phyloP scores from a whole-genome alignment of 2,329 filamentous ascomycete genomes.

The Thelonectria rubi region DNA sequence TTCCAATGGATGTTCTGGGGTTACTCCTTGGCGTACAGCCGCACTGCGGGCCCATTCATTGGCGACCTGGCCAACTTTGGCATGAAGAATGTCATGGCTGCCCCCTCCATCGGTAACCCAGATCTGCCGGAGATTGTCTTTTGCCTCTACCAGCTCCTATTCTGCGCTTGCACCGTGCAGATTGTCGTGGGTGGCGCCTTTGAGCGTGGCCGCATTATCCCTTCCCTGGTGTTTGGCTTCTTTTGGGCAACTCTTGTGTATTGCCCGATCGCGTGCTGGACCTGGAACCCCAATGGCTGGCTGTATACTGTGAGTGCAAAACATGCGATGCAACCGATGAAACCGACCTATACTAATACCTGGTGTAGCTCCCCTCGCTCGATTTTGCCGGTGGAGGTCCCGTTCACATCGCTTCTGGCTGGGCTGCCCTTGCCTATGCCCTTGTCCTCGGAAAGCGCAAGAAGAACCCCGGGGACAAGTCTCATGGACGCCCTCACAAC shows the following conservation, averaged over 20 bases:
- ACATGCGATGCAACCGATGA: background rate
- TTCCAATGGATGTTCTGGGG: conserved; percentile 59
- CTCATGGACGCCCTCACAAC: conserved; percentile 64
- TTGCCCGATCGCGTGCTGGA: conserved; percentile 68
- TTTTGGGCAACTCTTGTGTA: conserved; percentile 72
- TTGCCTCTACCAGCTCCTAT: conserved; percentile 41
- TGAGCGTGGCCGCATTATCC: conserved; percentile 48
- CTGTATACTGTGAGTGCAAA: conserved; percentile 64
- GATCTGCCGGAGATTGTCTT: conserved; percentile 49
- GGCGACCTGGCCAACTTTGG: conserved; percentile 47
- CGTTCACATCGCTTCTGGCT: conserved; percentile 70
- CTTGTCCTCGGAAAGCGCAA: conserved; percentile 68
- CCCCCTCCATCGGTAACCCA: conserved; percentile 45
- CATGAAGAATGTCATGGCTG: conserved; percentile 46
- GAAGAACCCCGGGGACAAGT: conserved; percentile 54
- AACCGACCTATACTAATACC: background rate
- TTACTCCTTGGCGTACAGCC: conserved; percentile 52
- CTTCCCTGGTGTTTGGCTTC: conserved; percentile 69
- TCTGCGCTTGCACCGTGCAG: conserved; percentile 45
- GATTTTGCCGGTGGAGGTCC: conserved; percentile 71
- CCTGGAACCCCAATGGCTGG: conserved; percentile 72
- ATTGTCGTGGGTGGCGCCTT: conserved; percentile 50
- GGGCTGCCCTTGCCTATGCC: conserved; percentile 69
- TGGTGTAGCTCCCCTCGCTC: conserved; percentile 43
- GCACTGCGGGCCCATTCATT: conserved; percentile 45